Base-by-base conservation (phyloP, 768 basidiomycete genomes). In the Suillus placidus region DNA sequence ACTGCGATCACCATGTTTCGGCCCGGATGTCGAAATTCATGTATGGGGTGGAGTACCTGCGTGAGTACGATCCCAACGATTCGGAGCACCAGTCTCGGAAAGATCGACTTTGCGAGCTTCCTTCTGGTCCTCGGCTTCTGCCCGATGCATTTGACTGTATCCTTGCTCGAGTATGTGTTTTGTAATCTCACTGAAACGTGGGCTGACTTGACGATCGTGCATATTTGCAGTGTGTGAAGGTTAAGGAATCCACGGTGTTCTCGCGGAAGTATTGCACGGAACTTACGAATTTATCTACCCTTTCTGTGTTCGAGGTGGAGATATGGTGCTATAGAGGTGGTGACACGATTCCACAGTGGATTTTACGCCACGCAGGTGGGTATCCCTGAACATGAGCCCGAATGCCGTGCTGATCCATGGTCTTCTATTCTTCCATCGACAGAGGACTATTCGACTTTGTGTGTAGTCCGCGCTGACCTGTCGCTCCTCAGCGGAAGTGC, bases 111-210 rank as follows among this genome's bases (percentile, higher is more conserved):
- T 90, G 89, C 68, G 90, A 92, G 70, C 80, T 93, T 62, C 91
- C 91, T 2, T 90, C 88, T 51, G 91, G 91, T 7, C 91, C 91
- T 5, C 87, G 84, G 69, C 79, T 92, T n/a, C 80, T 93, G 14
- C 90, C 90, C 13, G 91, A 93, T 72, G 91, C 91, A 1, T 93
- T 93, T 74, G 91, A 92, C 71, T 93, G 90, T 69, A 92, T 93
- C 70, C 80, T 93, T 49, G 83, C 87, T 8, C 79, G 88, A 72
- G 91, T 91, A 65, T 61, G 86, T 80, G 6, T 62, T 61, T 61
- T 23, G 56, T 42, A 18, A 38, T 20, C 55, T 6, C 56, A 45
- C 60, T 62, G 65, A 18, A 35, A 23, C 55, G 61, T 60, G 40
- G 10, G 68, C 67, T 68, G 43, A 71, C 62, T 43, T 23, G 42